Conservation (phyloP, 2,329 filamentous ascomycete species). For the Trichoderma harzianum region DNA sequence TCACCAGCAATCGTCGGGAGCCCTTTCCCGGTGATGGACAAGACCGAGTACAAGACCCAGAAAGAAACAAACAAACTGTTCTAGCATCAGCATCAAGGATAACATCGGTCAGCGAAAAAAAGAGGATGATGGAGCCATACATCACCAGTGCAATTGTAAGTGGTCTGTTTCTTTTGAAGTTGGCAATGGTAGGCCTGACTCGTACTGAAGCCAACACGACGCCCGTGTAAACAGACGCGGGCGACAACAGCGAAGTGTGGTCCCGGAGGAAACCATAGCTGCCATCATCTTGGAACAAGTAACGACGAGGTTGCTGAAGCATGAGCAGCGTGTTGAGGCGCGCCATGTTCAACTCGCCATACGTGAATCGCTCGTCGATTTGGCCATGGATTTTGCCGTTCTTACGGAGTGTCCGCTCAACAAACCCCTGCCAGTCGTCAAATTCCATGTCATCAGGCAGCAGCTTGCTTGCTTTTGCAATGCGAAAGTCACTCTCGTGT, state of each 20-base stretch:
- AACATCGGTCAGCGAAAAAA: slow-evolving; percentile 12
- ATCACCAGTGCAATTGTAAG: slow-evolving; percentile 38
- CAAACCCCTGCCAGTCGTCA: background rate
- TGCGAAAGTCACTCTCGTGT: slow-evolving; percentile 9
- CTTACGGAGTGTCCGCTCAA: background rate
- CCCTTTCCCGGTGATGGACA: background rate
- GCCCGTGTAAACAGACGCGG: slow-evolving; percentile 39
- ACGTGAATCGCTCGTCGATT: slow-evolving; percentile 12
- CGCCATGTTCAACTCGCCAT: slow-evolving; percentile 13
- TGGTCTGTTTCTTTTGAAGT: slow-evolving; percentile 27
- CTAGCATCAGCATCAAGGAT: background rate
- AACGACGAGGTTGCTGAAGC: background rate
- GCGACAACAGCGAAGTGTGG: slow-evolving; percentile 39
- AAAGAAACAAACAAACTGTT: background rate
- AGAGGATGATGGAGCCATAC: slow-evolving; percentile 45
- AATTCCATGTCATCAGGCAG: background rate
- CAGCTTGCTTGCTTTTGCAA: background rate
- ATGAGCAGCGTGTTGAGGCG: slow-evolving; percentile 6
- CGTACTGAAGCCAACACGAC: slow-evolving; percentile 47
- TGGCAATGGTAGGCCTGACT: slow-evolving; percentile 37
- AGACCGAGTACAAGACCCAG: background rate
- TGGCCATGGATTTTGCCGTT: background rate
- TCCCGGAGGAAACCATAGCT: slow-evolving; percentile 20
- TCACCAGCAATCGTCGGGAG: no score
- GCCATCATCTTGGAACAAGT: background rate